These are phyloP conservation scores for Syzygium aqueum DNA, from an alignment of 345 rosid genomes.

Conservation along the genomic window DNA sequence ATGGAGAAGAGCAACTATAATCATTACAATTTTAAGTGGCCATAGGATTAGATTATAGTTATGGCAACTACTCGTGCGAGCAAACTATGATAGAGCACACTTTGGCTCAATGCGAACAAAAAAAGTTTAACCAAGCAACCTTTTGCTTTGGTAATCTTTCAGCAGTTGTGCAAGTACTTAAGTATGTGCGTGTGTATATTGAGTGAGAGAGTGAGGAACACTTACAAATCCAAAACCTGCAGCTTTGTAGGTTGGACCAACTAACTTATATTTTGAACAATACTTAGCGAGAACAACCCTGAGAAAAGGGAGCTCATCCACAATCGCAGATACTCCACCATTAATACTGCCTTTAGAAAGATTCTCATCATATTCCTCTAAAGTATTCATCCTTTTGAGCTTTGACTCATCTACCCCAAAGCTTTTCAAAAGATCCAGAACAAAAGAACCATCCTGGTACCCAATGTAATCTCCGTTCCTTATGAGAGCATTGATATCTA, in stretches of 20 bases:
- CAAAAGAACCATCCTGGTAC: conserved; percentile 11
- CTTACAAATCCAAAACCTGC: conserved; percentile 35
- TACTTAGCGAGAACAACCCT: conserved; percentile 9
- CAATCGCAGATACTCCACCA: conserved; percentile 25
- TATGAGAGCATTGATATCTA: background rate
- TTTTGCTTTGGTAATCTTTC: background rate
- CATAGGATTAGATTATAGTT: background rate
- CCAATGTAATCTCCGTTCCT: conserved; percentile 2
- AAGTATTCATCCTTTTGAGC: background rate
- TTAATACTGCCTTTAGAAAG: conserved; percentile 10
- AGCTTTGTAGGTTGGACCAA: conserved; percentile 8
- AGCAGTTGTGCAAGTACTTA: background rate
- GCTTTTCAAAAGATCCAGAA: background rate
- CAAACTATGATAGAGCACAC: background rate
- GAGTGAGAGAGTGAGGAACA: background rate
- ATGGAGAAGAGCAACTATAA: background rate
- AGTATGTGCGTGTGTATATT: background rate
- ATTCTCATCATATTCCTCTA: background rate
- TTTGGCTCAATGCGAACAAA: background rate
- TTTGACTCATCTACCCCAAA: background rate
- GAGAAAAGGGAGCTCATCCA: conserved; percentile 18
- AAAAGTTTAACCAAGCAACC: background rate
- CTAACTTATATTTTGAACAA: conserved; percentile 10
- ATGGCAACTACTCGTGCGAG: background rate
- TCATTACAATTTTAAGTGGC: background rate